A percentile compares a stretch with the other conserved stretches of the same genome.
These are phyloP conservation scores for Cryptosporidium sp. DNA, from an alignment of 169 alveolate species.

Conservation along the genomic window DNA sequence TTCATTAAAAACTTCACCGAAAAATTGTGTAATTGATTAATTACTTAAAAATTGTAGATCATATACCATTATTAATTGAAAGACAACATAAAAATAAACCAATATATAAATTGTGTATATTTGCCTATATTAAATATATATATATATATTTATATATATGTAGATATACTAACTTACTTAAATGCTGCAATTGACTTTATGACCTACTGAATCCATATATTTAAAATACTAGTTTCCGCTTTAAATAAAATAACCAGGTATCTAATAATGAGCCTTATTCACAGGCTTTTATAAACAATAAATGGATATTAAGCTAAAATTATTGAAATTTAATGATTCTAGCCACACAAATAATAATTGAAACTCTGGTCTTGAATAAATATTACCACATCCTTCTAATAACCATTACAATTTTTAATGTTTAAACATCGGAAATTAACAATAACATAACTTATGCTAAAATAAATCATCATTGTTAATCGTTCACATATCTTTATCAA, in stretches of 20 bases:
- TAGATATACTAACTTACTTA: too few species aligned
- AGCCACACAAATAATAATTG: not conserved
- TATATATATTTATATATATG: too few species aligned
- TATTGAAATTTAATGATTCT: not conserved
- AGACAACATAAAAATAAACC: too few species aligned
- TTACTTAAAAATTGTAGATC: too few species aligned
- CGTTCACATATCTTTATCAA: not conserved
- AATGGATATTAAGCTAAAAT: not conserved
- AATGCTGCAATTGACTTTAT: too few species aligned
- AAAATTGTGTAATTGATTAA: not conserved
- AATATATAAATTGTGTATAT: too few species aligned
- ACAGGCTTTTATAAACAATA: too few species aligned
- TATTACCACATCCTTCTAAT: not conserved
- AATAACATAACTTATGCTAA: not conserved
- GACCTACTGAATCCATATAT: not conserved
- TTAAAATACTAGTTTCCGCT: not conserved
- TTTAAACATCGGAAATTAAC: constrained; percentile 6
- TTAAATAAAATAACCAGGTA: not conserved
- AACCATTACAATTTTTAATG: not conserved
- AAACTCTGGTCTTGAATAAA: not conserved
- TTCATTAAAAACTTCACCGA: not conserved
- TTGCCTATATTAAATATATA: too few species aligned
- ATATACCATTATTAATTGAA: not conserved
- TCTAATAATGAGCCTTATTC: too few species aligned
- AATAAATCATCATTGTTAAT: not conserved